These are phyloP conservation scores for Xerocomellus dryophilus DNA, from an alignment of 768 basidiomycete genomes.

Conservation along the genomic window DNA sequence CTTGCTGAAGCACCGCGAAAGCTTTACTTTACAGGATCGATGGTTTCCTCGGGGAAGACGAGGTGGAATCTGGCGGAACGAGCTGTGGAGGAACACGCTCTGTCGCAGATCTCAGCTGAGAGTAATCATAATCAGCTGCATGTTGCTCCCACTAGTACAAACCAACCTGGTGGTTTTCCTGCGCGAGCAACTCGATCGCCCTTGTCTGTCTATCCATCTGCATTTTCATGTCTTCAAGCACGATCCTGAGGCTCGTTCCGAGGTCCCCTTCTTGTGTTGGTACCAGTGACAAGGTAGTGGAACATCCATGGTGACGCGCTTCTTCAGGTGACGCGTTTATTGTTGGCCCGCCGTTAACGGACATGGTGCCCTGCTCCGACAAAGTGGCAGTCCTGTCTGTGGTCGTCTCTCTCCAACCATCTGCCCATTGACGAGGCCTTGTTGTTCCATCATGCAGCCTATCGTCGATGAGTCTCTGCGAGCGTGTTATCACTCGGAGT, in stretches of 20 bases:
- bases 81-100: slow-evolving; percentile 14
- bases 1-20: not conserved
- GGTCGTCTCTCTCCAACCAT: slow-evolving; percentile 10
- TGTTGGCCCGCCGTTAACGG: slow-evolving; percentile 7
- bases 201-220: slow-evolving; percentile 49
- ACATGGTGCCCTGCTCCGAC: slow-evolving; percentile 12
- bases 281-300: slow-evolving; percentile 12
- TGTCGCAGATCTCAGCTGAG: slow-evolving; percentile 16
- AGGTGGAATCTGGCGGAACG: slow-evolving; percentile 9
- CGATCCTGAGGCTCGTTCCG: slow-evolving; percentile 29
- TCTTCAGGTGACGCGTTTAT: slow-evolving; percentile 11
- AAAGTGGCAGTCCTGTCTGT: slow-evolving; percentile 11
- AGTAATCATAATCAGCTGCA: slow-evolving; percentile 3
- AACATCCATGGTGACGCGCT: slow-evolving; percentile 8
- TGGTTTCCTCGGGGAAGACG: slow-evolving; percentile 18
- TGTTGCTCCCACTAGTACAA: not conserved
- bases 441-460: slow-evolving; percentile 5
- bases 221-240: slow-evolving; percentile 45
- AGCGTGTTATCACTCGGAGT: slow-evolving; percentile 18
- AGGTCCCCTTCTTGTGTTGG: slow-evolving; percentile 19
- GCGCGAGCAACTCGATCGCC: slow-evolving; percentile 40
- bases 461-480: slow-evolving; percentile 15
- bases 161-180: slow-evolving; percentile 48
- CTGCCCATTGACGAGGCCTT: slow-evolving; percentile 9
- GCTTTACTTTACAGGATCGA: slow-evolving; percentile 2